These are phyloP conservation scores for Boletus tylopilopsis DNA, from an alignment of 768 basidiomycete genomes.

Conservation along the genomic window DNA sequence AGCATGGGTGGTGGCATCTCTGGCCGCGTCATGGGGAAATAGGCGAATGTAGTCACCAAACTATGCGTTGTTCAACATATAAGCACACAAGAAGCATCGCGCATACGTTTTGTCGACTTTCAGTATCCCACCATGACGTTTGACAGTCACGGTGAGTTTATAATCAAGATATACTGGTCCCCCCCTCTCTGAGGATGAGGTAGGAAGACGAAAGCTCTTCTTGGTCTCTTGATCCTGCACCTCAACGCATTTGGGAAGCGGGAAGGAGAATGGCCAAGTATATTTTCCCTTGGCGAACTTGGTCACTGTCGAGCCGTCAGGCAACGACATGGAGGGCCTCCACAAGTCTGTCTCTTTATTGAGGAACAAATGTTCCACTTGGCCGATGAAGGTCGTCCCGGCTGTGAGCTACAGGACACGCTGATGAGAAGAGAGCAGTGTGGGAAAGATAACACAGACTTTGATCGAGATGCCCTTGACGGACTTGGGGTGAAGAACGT, in stretches of 20 bases:
- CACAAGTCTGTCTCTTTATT: conserved; percentile 41
- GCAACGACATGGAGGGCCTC: conserved; percentile 30
- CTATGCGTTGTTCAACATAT: too few species aligned
- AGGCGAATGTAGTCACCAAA: too few species aligned
- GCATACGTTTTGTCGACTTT: too few species aligned
- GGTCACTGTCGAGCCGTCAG: conserved; percentile 19
- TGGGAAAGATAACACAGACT: conserved; percentile 29
- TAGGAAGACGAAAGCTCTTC: conserved; percentile 42
- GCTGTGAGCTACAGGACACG: conserved; percentile 36
- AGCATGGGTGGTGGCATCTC: too few species aligned
- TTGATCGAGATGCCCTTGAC: conserved; percentile 46
- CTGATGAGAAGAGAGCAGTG: background rate
- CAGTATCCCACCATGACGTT: too few species aligned
- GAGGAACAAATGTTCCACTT: conserved; percentile 50
- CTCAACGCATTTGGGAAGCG: conserved; percentile 41
- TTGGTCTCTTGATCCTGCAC: conserved; percentile 37
- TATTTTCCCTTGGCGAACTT: conserved; percentile 43
- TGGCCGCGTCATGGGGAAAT: too few species aligned
- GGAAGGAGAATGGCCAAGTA: conserved; percentile 47
- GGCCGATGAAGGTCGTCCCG: conserved; percentile 51
- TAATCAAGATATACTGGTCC: conserved; percentile 58
- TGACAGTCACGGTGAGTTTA: conserved; percentile 45
- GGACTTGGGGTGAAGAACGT: conserved; percentile 46
- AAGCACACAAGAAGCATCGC: too few species aligned
- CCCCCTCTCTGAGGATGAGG: conserved; percentile 52